phyloP scores from a whole-genome alignment of 129 eudicot genomes.

The Oenanthe sinensis region DNA sequence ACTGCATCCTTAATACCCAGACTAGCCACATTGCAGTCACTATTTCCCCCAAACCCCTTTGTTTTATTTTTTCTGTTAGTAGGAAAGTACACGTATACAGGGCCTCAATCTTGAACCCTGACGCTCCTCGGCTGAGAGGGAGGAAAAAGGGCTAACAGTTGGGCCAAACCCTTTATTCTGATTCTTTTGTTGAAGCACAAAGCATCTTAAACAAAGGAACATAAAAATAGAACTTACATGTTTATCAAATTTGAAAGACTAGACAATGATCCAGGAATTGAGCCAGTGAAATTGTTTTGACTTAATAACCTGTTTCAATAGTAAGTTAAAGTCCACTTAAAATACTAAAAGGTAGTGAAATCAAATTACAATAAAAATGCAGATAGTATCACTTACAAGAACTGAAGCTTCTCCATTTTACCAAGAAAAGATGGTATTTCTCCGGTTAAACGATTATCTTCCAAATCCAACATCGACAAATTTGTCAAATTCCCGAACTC shows the following conservation, averaged over 20 bases:
- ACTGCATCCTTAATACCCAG: background rate
- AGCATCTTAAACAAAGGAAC: background rate
- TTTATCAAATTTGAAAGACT: conserved; percentile 56
- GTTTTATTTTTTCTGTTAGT: background rate
- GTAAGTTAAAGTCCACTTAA: background rate
- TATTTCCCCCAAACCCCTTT: background rate
- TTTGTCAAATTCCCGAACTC: conserved; percentile 77
- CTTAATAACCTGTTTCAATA: conserved; percentile 55
- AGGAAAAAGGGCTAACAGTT: background rate
- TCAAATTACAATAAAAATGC: background rate
- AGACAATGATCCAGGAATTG: conserved; percentile 73
- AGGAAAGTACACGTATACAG: background rate
- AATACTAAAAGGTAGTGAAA: background rate
- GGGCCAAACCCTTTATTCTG: background rate
- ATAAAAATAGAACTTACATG: conserved; percentile 41
- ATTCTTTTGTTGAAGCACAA: background rate
- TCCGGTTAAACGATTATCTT: conserved; percentile 66
- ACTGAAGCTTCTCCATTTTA: conserved; percentile 61
- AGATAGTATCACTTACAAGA: conserved; percentile 45
- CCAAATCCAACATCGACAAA: conserved; percentile 70
- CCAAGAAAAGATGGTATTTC: conserved; percentile 91
- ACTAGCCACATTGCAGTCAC: background rate
- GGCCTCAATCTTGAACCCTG: background rate
- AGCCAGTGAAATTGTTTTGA: conserved; percentile 79
- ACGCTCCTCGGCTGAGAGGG: background rate